Base-by-base conservation (phyloP, 768 basidiomycete genomes). In the Trametes coccinea region DNA sequence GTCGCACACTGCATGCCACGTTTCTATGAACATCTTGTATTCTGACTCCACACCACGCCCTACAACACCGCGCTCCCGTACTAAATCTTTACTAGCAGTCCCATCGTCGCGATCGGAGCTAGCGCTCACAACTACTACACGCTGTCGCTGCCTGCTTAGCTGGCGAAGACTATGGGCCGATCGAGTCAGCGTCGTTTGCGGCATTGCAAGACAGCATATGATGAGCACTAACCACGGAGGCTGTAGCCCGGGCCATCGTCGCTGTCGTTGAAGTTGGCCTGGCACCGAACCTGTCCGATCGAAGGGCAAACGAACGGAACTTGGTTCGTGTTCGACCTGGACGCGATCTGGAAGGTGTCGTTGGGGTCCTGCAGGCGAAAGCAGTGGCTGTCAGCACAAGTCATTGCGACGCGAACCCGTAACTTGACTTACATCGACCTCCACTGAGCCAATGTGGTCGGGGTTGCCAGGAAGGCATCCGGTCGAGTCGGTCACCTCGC, bases 221-320 rank as follows among this genome's bases (percentile, higher is more conserved):
- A 13, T n/a, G n/a, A 3, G 5, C 4, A 58, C 52, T 5, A 29
- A 59, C 64, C 57, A 16, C 56, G 54, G 17, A 58, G 60, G 53
- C 57, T 57, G 51, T 61, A 61, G 53, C 39, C 29, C 53, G 53
- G 60, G 31, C 60, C 60, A 39, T 61, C 60, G 41, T 56, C 34
- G 48, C 43, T 61, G 40, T 61, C 60, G 48, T 61, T 56, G 54
- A 61, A 61, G 53, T 61, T 61, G 3, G 54, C 60, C 60, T 61
- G 48, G 60, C 60, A 61, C 53, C 60, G 60, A 2, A 55, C 30
- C 43, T 55, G 53, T 30, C 60, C 60, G 9, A 33, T 46, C 9
- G 53, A n/a, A 11, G 53, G 60, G 53, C 60, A 61, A 5, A 34
- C 50, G 60, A 61, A 61, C 10, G 47, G 44, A 14, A 61, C 17